A percentile compares a stretch with the other conserved stretches of the same genome.
These are phyloP conservation scores for Aristolochia contorta DNA, from an alignment of 164 flowering plant genomes.

Conservation along the genomic window DNA sequence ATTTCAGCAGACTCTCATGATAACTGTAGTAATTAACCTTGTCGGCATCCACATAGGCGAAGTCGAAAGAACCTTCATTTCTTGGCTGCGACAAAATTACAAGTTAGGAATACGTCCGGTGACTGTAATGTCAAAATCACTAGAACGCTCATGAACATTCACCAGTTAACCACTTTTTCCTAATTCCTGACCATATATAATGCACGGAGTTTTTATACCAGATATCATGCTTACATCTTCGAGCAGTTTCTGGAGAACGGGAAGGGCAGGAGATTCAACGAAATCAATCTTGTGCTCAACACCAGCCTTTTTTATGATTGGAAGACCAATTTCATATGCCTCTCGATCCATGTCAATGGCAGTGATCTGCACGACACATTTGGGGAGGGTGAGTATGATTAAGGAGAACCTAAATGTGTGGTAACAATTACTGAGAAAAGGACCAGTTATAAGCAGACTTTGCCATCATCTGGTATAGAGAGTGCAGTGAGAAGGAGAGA, in stretches of 20 bases:
- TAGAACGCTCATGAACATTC: not conserved
- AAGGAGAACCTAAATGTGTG: too few species aligned
- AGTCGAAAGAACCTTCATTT: slow-evolving; percentile 13
- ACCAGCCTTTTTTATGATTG: slow-evolving; percentile 19
- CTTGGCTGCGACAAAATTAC: not conserved
- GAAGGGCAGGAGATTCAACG: slow-evolving; percentile 13
- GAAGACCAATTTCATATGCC: slow-evolving; percentile 23
- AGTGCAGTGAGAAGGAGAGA: slow-evolving; percentile 64
- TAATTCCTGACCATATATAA: not conserved
- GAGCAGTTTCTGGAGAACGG: slow-evolving; percentile 16
- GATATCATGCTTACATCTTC: slow-evolving; percentile 8
- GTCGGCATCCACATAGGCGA: slow-evolving; percentile 18
- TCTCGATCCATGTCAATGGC: slow-evolving; percentile 28
- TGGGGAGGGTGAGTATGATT: not conserved
- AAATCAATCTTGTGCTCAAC: slow-evolving; percentile 26
- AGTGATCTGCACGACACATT: slow-evolving; percentile 17
- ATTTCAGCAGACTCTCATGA: slow-evolving; percentile 13
- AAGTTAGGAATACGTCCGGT: too few species aligned
- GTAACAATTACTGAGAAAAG: too few species aligned
- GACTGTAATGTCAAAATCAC: not conserved
- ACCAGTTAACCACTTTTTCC: not conserved
- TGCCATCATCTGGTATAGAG: slow-evolving; percentile 45
- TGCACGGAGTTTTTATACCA: not conserved
- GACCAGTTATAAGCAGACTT: slow-evolving; percentile 18
- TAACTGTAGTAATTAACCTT: slow-evolving; percentile 13